Evolutionary conservation across 2,329 filamentous ascomycete species (phyloP).

Genomic region (Neonectria punicea): DNA sequence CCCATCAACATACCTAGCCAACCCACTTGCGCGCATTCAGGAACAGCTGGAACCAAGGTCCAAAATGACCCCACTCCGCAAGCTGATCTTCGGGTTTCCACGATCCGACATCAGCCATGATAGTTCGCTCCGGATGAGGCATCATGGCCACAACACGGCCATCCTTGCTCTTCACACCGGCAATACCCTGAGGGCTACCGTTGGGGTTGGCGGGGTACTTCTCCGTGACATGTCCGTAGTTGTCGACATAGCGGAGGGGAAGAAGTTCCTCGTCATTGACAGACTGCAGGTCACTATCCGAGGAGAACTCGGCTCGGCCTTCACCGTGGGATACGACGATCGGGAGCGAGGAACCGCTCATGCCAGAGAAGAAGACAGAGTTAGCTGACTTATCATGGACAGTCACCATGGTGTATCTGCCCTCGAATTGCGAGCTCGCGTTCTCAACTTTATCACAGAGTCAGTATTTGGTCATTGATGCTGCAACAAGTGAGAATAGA

Average conservation of each 20-base stretch:
- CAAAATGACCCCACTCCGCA: slow-evolving; percentile 80
- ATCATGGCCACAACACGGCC: slow-evolving; percentile 89
- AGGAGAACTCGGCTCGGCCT: slow-evolving; percentile 79
- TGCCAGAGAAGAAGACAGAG: slow-evolving; percentile 42
- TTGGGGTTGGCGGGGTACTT: slow-evolving; percentile 90
- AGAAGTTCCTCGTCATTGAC: slow-evolving; percentile 76
- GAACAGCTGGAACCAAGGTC: slow-evolving; percentile 89
- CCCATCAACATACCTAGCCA: slow-evolving; percentile 56
- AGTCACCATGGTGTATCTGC: slow-evolving; percentile 42
- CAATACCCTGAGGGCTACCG: slow-evolving; percentile 83
- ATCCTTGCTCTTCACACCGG: slow-evolving; percentile 80
- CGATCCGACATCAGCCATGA: slow-evolving; percentile 81
- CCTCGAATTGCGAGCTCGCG: slow-evolving; percentile 54
- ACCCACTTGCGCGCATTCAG: slow-evolving; percentile 90
- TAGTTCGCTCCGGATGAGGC: slow-evolving; percentile 93
- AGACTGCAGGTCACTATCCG: slow-evolving; percentile 60
- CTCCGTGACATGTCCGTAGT: slow-evolving; percentile 77
- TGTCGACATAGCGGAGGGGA: slow-evolving; percentile 87
- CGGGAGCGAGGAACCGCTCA: slow-evolving; percentile 41
- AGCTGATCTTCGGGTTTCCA: slow-evolving; percentile 70
- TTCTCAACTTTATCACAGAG: slow-evolving; percentile 70
- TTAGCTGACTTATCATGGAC: slow-evolving; percentile 39
- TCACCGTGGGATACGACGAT: slow-evolving; percentile 55
- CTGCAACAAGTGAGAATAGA: neutral
- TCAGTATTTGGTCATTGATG: slow-evolving; percentile 5